These are phyloP conservation scores for Diversispora eburnea DNA, from an alignment of 192 early-diverging fungal species.

Conservation along the genomic window DNA sequence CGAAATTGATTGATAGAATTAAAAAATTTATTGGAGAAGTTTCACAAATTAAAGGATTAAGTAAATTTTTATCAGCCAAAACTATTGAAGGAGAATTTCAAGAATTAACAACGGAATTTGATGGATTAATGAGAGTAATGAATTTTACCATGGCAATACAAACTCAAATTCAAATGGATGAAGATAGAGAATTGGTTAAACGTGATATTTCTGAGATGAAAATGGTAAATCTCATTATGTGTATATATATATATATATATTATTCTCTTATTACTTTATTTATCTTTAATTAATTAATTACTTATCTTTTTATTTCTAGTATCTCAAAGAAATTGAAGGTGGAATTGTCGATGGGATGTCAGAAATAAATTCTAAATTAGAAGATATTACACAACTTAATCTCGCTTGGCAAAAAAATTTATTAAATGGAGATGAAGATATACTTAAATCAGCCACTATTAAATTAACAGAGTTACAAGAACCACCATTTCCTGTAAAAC, in stretches of 20 bases:
- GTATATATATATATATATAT: neutral
- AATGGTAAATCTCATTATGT: neutral
- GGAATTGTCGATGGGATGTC: neutral
- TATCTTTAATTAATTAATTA: neutral
- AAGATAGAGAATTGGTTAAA: neutral
- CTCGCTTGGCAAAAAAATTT: slow-evolving; percentile 12
- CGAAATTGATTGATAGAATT: slow-evolving; percentile 11
- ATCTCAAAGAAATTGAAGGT: neutral
- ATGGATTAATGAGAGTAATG: slow-evolving; percentile 14
- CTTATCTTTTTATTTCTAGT: neutral
- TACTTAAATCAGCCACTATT: neutral
- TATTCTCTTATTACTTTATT: neutral
- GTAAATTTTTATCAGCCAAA: slow-evolving; percentile 21
- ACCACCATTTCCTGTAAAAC: neutral
- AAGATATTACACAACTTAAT: slow-evolving; percentile 21
- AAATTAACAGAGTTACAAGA: neutral
- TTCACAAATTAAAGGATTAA: slow-evolving; percentile 24
- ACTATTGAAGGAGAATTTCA: slow-evolving; percentile 17
- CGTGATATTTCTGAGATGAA: slow-evolving; percentile 14
- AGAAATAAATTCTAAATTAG: slow-evolving; percentile 9
- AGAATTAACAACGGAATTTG: slow-evolving; percentile 22
- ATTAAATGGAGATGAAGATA: slow-evolving; percentile 8
- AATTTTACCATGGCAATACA: slow-evolving; percentile 21
- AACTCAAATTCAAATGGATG: slow-evolving; percentile 19
- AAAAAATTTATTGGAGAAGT: slow-evolving; percentile 21